These are phyloP conservation scores for Hortiboletus campestris DNA, from an alignment of 768 basidiomycete genomes.

Conservation along the genomic window DNA sequence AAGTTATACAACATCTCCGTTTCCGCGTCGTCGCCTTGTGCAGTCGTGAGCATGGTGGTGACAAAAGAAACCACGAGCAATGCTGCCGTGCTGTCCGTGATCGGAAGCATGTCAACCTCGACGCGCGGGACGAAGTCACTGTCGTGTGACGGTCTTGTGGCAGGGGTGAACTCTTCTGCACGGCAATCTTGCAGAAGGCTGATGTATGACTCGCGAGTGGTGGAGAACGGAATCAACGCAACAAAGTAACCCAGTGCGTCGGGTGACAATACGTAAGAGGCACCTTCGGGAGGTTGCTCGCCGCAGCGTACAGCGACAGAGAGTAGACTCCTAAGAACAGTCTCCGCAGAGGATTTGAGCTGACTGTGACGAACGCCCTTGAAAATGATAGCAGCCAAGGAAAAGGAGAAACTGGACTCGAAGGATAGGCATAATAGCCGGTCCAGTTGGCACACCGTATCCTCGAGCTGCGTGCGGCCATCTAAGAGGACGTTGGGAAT, in stretches of 20 bases:
- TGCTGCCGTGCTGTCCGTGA: constrained; percentile 61
- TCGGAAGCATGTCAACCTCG: constrained; percentile 56
- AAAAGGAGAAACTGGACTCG: constrained; percentile 76
- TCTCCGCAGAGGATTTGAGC: constrained; percentile 60
- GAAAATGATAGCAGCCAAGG: constrained; percentile 79
- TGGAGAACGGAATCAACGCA: constrained; percentile 69
- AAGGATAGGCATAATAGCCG: constrained; percentile 73
- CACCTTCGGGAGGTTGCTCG: constrained; percentile 36
- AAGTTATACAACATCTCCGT: constrained; percentile 77
- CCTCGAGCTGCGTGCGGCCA: constrained; percentile 60
- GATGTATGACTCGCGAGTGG: constrained; percentile 53
- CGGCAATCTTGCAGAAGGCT: constrained; percentile 62
- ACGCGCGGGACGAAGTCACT: constrained; percentile 51
- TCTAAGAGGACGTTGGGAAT: constrained; percentile 62
- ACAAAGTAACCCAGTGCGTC: constrained; percentile 79
- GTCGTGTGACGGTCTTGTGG: constrained; percentile 38
- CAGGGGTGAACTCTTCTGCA: constrained; percentile 46
- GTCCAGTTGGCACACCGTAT: constrained; percentile 70
- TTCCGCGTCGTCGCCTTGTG: constrained; percentile 79
- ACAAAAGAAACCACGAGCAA: constrained; percentile 74
- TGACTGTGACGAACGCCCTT: constrained; percentile 76
- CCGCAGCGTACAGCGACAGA: constrained; percentile 53
- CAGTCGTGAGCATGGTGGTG: constrained; percentile 68
- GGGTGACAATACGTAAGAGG: constrained; percentile 44
- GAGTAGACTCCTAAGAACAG: constrained; percentile 61